Percentiles rank a stretch among this genome's conserved stretches.
phyloP scores from a whole-genome alignment of 2,329 filamentous ascomycete genomes.

The Diaporthe sp. region DNA sequence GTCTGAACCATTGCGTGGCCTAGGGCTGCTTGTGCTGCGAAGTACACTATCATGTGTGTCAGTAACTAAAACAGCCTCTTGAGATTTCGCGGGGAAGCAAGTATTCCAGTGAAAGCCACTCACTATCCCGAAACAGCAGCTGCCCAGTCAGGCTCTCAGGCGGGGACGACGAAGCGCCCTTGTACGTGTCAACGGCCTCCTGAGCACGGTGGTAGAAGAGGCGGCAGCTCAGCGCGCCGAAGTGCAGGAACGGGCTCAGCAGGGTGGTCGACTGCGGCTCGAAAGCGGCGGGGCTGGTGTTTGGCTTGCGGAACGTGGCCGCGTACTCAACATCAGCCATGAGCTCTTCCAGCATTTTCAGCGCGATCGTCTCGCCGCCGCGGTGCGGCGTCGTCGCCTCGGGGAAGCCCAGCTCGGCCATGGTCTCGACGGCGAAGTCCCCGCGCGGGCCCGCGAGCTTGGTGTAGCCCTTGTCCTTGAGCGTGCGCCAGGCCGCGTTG shows the following conservation, averaged over 20 bases:
- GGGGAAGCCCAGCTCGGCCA: constrained; percentile 78
- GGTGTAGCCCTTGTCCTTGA: constrained; percentile 69
- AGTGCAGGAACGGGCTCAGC: constrained; percentile 80
- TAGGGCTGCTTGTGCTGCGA: constrained; percentile 79
- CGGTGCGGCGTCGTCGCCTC: constrained; percentile 75
- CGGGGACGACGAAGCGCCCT: constrained; percentile 69
- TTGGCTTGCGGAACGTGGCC: constrained; percentile 82
- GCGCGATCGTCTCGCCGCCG: constrained; percentile 77
- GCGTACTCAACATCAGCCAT: constrained; percentile 75
- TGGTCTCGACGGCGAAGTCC: constrained; percentile 78
- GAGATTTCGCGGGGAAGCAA: fast-evolving
- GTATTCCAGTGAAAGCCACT: neutral
- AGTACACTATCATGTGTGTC: constrained; percentile 69
- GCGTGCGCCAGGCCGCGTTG: constrained; percentile 68
- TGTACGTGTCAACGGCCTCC: constrained; percentile 70
- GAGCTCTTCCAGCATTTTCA: constrained; percentile 70
- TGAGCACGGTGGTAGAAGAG: constrained; percentile 81
- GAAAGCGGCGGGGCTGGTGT: constrained; percentile 81
- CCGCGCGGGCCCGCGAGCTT: constrained; percentile 75
- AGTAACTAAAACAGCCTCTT: neutral
- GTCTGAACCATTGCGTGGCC: constrained; percentile 76
- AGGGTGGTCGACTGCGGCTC: constrained; percentile 80
- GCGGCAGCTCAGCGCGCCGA: constrained; percentile 78
- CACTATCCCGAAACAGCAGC: constrained; percentile 80
- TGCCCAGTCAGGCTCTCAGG: constrained; percentile 81